phyloP scores from a whole-genome alignment of 2,329 filamentous ascomycete species.

The Pyricularia sp. region DNA sequence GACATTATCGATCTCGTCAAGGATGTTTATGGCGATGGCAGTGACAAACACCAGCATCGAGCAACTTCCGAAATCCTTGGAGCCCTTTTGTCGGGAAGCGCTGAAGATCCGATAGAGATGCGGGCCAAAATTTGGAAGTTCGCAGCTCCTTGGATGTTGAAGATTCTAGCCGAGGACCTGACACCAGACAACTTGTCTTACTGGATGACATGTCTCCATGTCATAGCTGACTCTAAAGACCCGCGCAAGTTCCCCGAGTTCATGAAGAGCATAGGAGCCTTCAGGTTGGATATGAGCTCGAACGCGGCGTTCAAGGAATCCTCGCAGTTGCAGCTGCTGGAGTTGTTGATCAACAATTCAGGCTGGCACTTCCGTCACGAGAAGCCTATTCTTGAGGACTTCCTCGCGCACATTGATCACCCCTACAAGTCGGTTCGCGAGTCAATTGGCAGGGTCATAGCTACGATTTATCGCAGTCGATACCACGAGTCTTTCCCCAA shows the following conservation, averaged over 20 bases:
- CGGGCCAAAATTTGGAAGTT: constrained; percentile 76
- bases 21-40: constrained; percentile 78
- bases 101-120: constrained; percentile 61
- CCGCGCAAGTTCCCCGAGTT: constrained; percentile 79
- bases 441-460: constrained; percentile 80
- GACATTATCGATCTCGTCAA: constrained; percentile 74
- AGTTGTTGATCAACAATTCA: constrained; percentile 73
- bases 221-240: constrained; percentile 79
- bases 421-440: constrained; percentile 97
- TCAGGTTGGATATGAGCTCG: constrained; percentile 84
- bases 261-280: constrained; percentile 67
- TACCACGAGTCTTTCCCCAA: constrained; percentile 90
- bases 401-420: constrained; percentile 83
- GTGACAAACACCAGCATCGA: constrained; percentile 93
- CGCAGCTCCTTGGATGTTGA: constrained; percentile 74
- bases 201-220: constrained; percentile 88
- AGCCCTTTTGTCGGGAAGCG: constrained; percentile 67
- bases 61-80: constrained; percentile 90
- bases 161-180: constrained; percentile 78
- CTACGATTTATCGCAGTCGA: constrained; percentile 76
- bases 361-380: constrained; percentile 96
- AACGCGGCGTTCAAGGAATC: constrained; percentile 99
- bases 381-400: constrained; percentile 77
- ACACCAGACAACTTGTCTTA: constrained; percentile 91
- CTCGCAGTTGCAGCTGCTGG: constrained; percentile 83